These are phyloP conservation scores for Solanum hybrid DNA, from an alignment of 305 asterid species.

Conservation along the genomic window DNA sequence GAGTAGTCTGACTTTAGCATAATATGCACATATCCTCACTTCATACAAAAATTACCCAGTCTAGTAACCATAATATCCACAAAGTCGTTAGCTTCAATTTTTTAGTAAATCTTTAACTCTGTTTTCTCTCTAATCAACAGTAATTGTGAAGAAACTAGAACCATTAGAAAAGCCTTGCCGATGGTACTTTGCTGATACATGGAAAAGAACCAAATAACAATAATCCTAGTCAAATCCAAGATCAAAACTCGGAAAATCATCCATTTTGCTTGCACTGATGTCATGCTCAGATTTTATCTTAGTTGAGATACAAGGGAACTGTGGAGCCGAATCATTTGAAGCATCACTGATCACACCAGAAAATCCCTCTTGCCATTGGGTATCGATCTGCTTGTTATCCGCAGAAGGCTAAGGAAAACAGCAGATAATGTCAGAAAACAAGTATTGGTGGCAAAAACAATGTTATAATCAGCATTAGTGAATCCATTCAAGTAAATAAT, in stretches of 20 bases:
- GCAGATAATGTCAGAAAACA: slow-evolving; percentile 5
- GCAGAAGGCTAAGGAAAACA: slow-evolving; percentile 18
- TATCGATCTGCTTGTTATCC: slow-evolving; percentile 17
- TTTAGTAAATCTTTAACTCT: neutral
- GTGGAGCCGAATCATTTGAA: slow-evolving; percentile 15
- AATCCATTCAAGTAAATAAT: neutral
- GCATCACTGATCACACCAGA: slow-evolving; percentile 7
- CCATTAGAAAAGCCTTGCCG: neutral
- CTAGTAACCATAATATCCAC: neutral
- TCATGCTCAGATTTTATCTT: slow-evolving; percentile 15
- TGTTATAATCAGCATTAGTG: neutral
- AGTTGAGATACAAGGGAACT: slow-evolving; percentile 4
- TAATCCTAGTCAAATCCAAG: slow-evolving; percentile 46
- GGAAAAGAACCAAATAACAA: neutral
- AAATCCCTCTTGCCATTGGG: slow-evolving; percentile 8
- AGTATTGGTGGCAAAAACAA: neutral
- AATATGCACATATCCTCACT: too few relatives aligned
- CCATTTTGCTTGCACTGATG: slow-evolving; percentile 12
- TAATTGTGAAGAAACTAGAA: neutral
- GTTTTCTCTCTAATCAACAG: neutral
- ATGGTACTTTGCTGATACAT: neutral
- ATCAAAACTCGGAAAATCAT: slow-evolving; percentile 63
- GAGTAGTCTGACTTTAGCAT: neutral
- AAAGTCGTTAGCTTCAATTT: neutral
- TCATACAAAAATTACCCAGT: too few relatives aligned